phyloP scores from a whole-genome alignment of 2,329 filamentous ascomycete species.

The Xylariaceae sp. region DNA sequence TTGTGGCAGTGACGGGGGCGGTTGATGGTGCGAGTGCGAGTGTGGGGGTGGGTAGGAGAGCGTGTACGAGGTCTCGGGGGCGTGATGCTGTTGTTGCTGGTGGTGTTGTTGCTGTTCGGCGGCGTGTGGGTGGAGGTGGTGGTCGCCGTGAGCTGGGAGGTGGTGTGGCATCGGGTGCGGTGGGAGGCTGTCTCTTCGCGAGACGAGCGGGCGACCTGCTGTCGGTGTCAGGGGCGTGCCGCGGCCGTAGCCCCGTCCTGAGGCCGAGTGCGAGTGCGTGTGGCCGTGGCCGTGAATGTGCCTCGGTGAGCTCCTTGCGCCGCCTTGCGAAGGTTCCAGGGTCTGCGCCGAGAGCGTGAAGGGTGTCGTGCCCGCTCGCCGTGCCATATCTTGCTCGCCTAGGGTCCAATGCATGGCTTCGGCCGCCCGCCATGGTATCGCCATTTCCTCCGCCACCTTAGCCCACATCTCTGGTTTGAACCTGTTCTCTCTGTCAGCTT shows the following conservation, averaged over 20 bases:
- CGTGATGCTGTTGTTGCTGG: conserved; percentile 20
- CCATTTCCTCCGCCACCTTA: conserved; percentile 92
- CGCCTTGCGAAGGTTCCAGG: conserved; percentile 36
- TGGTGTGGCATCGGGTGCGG: background rate
- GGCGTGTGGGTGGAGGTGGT: conserved; percentile 23
- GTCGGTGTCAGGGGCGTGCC: conserved; percentile 18
- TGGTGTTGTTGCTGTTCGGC: conserved; percentile 13
- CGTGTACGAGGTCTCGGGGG: too few species aligned
- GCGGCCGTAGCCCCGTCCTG: conserved; percentile 43
- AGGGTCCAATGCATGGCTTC: conserved; percentile 99
- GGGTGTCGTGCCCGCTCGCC: conserved; percentile 81
- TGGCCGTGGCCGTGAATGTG: conserved; percentile 17
- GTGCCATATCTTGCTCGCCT: conserved; percentile 89
- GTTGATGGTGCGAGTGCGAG: conserved; percentile 27
- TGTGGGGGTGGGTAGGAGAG: conserved; percentile 17
- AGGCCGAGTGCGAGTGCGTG: conserved; percentile 36
- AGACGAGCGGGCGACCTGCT: conserved; percentile 30
- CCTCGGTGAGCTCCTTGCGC: conserved; percentile 35
- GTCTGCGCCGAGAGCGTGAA: conserved; percentile 66
- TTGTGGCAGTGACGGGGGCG: background rate
- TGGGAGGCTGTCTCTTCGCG: conserved; percentile 38
- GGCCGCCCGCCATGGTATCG: conserved; percentile 88
- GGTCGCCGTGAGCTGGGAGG: conserved; percentile 13
- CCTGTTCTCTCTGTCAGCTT: conserved; percentile 40
- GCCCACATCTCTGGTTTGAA: conserved; percentile 99